A percentile compares a stretch with the other conserved stretches of the same genome.
These are phyloP conservation scores for Oemleria cerasiformis DNA, from an alignment of 306 rosid genomes.

Conservation along the genomic window DNA sequence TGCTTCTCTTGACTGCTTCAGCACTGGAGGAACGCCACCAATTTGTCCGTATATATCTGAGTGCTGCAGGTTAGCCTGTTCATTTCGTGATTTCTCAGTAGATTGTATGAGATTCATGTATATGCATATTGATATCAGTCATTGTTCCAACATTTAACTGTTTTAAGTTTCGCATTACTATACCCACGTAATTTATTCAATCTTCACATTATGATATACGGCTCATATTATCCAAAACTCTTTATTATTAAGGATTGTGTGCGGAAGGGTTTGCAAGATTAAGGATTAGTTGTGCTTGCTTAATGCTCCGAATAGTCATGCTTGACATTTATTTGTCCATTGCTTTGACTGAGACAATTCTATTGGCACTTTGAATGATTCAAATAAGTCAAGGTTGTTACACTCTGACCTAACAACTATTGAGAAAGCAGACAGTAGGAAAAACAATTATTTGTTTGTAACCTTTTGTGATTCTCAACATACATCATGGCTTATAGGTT, in stretches of 20 bases:
- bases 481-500: conserved; percentile 36
- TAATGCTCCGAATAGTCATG: background rate
- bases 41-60: conserved; percentile 57
- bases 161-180: background rate
- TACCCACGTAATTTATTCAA: background rate
- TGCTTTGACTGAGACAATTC: background rate
- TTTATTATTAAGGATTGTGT: background rate
- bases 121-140: conserved; percentile 1
- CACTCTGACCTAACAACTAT: background rate
- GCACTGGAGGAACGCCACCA: conserved; percentile 68
- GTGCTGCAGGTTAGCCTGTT: conserved; percentile 56
- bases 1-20: conserved; percentile 23
- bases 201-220: background rate
- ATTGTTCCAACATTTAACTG: conserved; percentile 8
- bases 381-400: background rate
- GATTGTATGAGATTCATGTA: conserved; percentile 5
- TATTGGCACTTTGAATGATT: background rate
- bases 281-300: background rate
- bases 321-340: background rate
- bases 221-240: background rate
- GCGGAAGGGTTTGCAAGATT: background rate
- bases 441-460: background rate
- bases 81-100: conserved; percentile 12
- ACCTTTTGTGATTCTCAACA: background rate
- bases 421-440: background rate